Evolutionary conservation across 768 basidiomycete species (phyloP), one percentile per base, ranked within the genome.

Genomic region (Ramaria rubella): DNA sequence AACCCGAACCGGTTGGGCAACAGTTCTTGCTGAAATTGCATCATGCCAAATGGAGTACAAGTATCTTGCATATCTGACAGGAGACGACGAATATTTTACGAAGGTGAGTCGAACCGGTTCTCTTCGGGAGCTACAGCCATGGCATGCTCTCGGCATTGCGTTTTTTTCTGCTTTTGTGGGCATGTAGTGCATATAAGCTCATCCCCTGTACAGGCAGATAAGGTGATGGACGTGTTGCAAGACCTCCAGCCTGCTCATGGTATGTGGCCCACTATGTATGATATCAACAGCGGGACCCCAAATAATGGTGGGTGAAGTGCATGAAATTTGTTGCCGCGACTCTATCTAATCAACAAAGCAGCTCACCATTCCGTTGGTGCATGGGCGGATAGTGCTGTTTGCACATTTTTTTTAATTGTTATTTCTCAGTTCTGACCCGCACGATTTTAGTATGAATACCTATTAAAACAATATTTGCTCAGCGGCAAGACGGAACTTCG

Each of bases 11-110:
- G 62, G 50, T 23, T 26, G 51, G 34, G 34, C 14, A 23, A 31
- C 23, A 44, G 15, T 27, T 56, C 24, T 57, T 65, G 89, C 93
- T 0, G 93, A 96, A 68, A 83, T 92, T 40, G 88, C 82, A 3
- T 89, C 81, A 43, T 74, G 87, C 55, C 90, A 94, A 65, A 67
- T 95, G 49, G 94, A 95, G 68, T 89, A 91, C 67, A 79, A 85
- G 55, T 93, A 93, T 62, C 77, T 94, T 1, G 86, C 87, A 1
- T 84, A 87, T 60, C 67, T 85, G 9, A 92, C 90, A 1, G 87
- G 86, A 2, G 84, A 86, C 59, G 76, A 78, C 51, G 75, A 75
- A 34, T 83, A 85, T 63, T 78, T 75, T 58, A 76, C 81, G 53
- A 76, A 75, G 58, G 86, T 45, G 31, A 30, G 50, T 38, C 36